phyloP scores from a whole-genome alignment of 169 alveolate species.

The Condylostoma magnum region DNA sequence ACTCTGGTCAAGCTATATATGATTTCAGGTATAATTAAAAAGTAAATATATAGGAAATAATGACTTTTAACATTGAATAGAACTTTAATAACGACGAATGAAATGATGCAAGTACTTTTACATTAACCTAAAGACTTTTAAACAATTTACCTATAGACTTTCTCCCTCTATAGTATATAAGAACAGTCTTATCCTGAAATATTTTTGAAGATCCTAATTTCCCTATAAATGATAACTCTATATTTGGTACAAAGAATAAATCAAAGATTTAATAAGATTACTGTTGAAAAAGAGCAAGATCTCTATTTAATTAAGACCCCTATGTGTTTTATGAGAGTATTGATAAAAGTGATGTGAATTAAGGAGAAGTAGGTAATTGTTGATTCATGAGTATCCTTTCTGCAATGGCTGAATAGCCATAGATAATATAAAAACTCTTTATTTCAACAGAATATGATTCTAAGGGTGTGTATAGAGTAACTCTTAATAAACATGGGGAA shows the following conservation, averaged over 20 bases:
- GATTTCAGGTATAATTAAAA: no score
- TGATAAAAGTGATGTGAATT: slow-evolving; percentile 66
- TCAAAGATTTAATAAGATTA: slow-evolving; percentile 21
- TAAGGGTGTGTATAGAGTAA: slow-evolving; percentile 64
- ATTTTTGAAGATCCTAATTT: not conserved
- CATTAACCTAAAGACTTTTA: no score
- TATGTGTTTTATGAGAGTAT: slow-evolving; percentile 54
- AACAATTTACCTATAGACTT: no score
- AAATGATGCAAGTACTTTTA: no score
- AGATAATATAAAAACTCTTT: slow-evolving; percentile 71
- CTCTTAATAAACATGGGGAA: slow-evolving; percentile 78
- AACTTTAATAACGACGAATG: no score
- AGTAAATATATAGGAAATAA: no score
- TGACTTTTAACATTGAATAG: no score
- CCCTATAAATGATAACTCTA: not conserved
- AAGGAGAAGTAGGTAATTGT: slow-evolving; percentile 75
- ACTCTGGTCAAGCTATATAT: no score
- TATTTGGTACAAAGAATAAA: not conserved
- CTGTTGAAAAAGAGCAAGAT: slow-evolving; percentile 68
- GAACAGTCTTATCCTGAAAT: no score
- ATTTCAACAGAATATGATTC: slow-evolving; percentile 63
- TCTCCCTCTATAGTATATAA: no score
- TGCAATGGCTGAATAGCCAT: slow-evolving; percentile 52
- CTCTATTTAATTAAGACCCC: slow-evolving; percentile 32
- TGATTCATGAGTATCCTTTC: slow-evolving; percentile 70